These are phyloP conservation scores for Pestalotiopsis sp. DNA, from an alignment of 2,329 filamentous ascomycete genomes.

Conservation along the genomic window DNA sequence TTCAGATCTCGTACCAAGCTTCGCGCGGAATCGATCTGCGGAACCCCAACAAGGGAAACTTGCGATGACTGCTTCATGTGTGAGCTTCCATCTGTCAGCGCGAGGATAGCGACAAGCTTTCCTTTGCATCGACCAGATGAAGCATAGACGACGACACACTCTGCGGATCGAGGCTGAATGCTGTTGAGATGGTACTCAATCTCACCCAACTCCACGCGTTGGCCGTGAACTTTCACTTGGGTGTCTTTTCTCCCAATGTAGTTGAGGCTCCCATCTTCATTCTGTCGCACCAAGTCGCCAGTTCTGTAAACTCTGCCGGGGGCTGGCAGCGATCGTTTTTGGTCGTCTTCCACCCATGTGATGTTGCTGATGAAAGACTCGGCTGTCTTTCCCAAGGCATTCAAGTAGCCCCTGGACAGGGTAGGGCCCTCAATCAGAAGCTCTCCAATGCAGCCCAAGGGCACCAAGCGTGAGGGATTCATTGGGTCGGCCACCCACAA, in stretches of 20 bases:
- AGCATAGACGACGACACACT: conserved; percentile 6
- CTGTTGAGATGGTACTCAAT: conserved; percentile 12
- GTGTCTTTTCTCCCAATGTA: conserved; percentile 10
- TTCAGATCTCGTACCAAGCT: neutral
- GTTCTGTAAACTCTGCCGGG: neutral
- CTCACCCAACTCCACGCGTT: conserved; percentile 37
- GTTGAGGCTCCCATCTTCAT: neutral
- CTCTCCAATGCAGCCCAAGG: conserved; percentile 1
- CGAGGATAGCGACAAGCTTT: conserved; percentile 22
- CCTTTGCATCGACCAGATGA: conserved; percentile 17
- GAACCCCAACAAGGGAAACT: conserved; percentile 24
- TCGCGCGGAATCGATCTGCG: conserved; percentile 18
- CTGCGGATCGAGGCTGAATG: neutral
- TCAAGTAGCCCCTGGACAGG: conserved; percentile 5
- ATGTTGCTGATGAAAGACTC: conserved; percentile 9
- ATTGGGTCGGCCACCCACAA: neutral
- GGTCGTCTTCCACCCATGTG: conserved; percentile 12
- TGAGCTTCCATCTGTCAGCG: conserved; percentile 23
- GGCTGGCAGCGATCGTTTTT: neutral
- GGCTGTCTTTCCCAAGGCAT: neutral
- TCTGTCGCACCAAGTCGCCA: conserved; percentile 3
- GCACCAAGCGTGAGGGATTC: neutral
- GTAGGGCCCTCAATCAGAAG: conserved; percentile 4
- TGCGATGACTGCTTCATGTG: conserved; percentile 14
- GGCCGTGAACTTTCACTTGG: conserved; percentile 1